phyloP scores from a whole-genome alignment of 306 rosid genomes.

The Prunus kanzakura region DNA sequence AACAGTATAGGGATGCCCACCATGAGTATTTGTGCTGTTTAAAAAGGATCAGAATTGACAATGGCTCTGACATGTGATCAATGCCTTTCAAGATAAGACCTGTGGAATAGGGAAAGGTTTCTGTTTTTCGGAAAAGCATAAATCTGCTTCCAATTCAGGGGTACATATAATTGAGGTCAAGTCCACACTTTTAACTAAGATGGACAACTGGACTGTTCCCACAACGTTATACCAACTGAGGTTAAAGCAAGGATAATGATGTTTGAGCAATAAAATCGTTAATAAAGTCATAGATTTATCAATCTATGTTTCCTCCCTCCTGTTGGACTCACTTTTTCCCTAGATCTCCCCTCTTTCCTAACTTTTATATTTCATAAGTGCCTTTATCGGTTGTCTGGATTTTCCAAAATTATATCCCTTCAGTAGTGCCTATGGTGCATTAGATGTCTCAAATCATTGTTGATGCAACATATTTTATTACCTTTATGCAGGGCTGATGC shows the following conservation, averaged over 20 bases:
- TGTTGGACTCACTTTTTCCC: too few relatives aligned
- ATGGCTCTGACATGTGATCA: not conserved
- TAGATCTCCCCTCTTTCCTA: too few relatives aligned
- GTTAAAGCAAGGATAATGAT: not conserved
- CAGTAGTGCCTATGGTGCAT: not conserved
- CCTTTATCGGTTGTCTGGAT: not conserved
- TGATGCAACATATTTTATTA: conserved; percentile 8
- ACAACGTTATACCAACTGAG: not conserved
- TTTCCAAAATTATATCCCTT: not conserved
- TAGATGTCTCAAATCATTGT: not conserved
- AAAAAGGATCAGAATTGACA: not conserved
- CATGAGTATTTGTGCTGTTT: not conserved
- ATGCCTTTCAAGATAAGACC: not conserved
- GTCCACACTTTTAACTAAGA: not conserved
- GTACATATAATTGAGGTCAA: not conserved
- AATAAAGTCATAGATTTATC: not conserved
- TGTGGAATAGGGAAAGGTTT: not conserved
- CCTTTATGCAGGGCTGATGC: not conserved
- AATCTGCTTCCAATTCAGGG: not conserved
- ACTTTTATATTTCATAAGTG: not conserved
- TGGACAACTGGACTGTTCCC: not conserved
- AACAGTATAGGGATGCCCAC: not conserved
- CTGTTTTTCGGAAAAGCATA: not conserved
- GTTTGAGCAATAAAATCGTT: not conserved
- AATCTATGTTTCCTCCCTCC: not conserved